A percentile compares a stretch with the other conserved stretches of the same genome.
These are phyloP conservation scores for Tuber brumale DNA, from an alignment of 495 filamentous ascomycete species.

Conservation along the genomic window DNA sequence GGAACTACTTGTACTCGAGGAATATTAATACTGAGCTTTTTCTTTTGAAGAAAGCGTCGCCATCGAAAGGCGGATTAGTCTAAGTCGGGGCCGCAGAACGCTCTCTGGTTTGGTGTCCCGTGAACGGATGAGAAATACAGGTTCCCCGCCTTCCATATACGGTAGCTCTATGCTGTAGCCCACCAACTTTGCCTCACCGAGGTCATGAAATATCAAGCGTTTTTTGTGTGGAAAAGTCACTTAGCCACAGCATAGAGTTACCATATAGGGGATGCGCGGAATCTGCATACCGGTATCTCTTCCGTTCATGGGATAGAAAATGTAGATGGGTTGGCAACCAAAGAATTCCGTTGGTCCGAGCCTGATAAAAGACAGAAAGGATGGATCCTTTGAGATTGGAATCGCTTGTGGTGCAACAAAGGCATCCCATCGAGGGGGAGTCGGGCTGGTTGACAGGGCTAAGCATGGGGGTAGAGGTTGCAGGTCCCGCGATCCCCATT, in stretches of 20 bases:
- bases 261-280: too few species aligned
- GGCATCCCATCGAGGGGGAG: conserved; percentile 20
- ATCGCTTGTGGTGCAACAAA: neutral
- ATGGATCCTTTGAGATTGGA: neutral
- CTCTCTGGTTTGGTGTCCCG: neutral
- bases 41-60: neutral
- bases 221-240: too few species aligned
- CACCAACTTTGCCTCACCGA: too few species aligned
- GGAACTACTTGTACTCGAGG: neutral
- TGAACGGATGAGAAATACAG: too few species aligned
- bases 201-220: too few species aligned
- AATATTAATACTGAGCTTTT: neutral
- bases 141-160: too few species aligned
- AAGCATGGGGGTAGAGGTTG: conserved; percentile 18
- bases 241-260: too few species aligned
- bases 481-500: conserved; percentile 22
- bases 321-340: neutral
- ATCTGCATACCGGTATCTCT: too few species aligned
- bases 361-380: neutral
- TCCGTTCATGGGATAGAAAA: neutral
- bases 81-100: neutral
- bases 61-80: neutral
- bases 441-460: conserved; percentile 11
- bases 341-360: neutral
- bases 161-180: too few species aligned